Evolutionary conservation across 306 rosid genomes (phyloP), one percentile per base, ranked within the genome.

Genomic region (Cucurbita ficifolia): DNA sequence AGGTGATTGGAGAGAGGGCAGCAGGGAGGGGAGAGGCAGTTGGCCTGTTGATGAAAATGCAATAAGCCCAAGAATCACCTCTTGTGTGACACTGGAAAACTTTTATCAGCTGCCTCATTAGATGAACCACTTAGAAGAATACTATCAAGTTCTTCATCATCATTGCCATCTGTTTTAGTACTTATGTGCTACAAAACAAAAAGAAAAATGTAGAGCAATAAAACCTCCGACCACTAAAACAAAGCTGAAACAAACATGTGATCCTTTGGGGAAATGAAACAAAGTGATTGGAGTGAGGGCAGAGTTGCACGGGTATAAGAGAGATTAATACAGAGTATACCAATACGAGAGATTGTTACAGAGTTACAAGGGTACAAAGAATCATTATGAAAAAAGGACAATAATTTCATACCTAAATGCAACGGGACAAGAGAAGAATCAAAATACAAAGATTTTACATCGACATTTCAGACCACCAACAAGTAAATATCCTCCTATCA

Each of bases 31-130:
- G 72, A 67, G 72, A 67, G 38, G 45, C 36, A 12, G 38, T 13
- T 21, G 40, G 45, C 42, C 33, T 10, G 36, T 58, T 55, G 21
- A 79, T 33, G 72, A 8, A 45, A 17, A 55, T 49, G 35, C 45
- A 69, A 50, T 6, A 12, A 14, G 45, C 24, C 50, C 76, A 52
- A n/a, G 48, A 68, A 60, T 76, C 68, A 74, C 90, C 90, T 88
- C 38, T 77, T 79, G 77, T 79, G 77, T 42, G 88, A 73, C n/a
- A 50, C 45, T 12, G 10, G 73, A 62, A 76, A 83, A 73, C 76
- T 83, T 56, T 77, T 84, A 60, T 82, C 74, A 74, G 76, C 74
- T 79, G 78, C 75, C 55, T 77, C 82, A 77, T 65, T 71, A 58
- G 76, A 73, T 56, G 78, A 79, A 64, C 77, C 43, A 70, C 75